Base-by-base conservation (phyloP, 2,329 filamentous ascomycete genomes). In the Tetracladium maxilliforme region DNA sequence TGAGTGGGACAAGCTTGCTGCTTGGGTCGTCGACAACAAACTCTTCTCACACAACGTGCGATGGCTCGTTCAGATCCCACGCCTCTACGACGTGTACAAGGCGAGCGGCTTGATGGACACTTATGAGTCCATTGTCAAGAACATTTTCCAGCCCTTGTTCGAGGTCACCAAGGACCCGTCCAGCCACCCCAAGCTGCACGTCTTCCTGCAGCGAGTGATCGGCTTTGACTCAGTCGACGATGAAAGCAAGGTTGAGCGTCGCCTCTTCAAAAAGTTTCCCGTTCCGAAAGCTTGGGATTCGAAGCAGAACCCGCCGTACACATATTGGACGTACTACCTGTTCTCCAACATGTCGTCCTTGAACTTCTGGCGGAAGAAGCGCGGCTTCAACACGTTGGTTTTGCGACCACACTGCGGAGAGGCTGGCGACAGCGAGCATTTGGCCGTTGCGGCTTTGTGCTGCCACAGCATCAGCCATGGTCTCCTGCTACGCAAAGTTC, bases 141-240 rank as follows among this genome's bases (percentile, higher is more conserved):
- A 98, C 45, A 61, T 95, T 25, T 98, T 95, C 52, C 72, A 86
- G 45, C 90, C 90, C 11, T 59, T 98, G 8, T 98, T 94, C 38
- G 84, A 95, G 48, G 90, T 90, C 14, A 95, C 90, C 3, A 77
- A 79, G 43, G 70, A 94, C 41, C 90, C 90, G 0, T 63, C 63
- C 19, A 83, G 70, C 37, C 83, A 95, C 43, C 84, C 84, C 2
- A 94, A 98, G 45, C 67, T 98, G 11, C 87, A 98, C 47, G 57
- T 95, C 22, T 95, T 98, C 54, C 54, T 98, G 25, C 86, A 98
- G 48, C 67, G 90, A 31, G 90, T 98, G 16, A 83, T 98, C 43
- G 90, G 90, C 2, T 92, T 98, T 42, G 90, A 98, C 49, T 92
- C 83, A 41, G 90, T 98, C 23, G 90, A 98, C 43, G 90, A 98